Base-by-base conservation (phyloP, 768 basidiomycete species). In the Boletus reticuloceps region DNA sequence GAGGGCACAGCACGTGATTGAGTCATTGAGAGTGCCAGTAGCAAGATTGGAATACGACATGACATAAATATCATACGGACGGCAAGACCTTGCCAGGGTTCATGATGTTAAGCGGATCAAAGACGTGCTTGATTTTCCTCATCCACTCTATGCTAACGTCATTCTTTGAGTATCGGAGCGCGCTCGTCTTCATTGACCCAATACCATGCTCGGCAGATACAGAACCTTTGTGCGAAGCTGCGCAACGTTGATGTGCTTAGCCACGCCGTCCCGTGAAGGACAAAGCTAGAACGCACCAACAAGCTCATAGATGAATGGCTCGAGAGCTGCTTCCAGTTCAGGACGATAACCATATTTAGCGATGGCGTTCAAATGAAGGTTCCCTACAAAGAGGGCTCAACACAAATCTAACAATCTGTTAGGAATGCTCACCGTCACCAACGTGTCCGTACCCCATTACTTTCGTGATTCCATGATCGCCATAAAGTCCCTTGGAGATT, bases 201-300 rank as follows among this genome's bases (percentile, higher is more conserved):
- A 99, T 86, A 6, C 96, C 96, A 69, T 99, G 96, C 68, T 99
- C 96, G 2, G 96, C 96, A 7, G 95, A 98, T 60, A 99, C 84
- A 0, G 96, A 98, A 9, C 96, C 96, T 48, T 85, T 82, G 66
- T 89, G 81, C 2, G 82, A 84, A 19, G 85, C 89, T 92, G 58
- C 20, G 48, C 17, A 29, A 13, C 14, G 42, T 47, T 34, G 38
- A 19, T n/a, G 25, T 31, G 41, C 58, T 55, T 32, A 57, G 53
- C 46, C 49, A 29, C 4, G n/a, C 14, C 10, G 17, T 29, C 40
- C 16, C 20, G n/a, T 9, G 14, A 2, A 29, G 25, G 17, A 27
- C 22, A 34, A 46, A 27, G 22, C 27, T 11, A 40, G 27, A n/a
- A 54, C 86, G 64, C 64, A 86, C 91, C 79, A 56, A 94, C 89